Evolutionary conservation across 1,139 yeast species (phyloP), one percentile per base, ranked within the genome.

Genomic region (Blastobotrys capitulatus): DNA sequence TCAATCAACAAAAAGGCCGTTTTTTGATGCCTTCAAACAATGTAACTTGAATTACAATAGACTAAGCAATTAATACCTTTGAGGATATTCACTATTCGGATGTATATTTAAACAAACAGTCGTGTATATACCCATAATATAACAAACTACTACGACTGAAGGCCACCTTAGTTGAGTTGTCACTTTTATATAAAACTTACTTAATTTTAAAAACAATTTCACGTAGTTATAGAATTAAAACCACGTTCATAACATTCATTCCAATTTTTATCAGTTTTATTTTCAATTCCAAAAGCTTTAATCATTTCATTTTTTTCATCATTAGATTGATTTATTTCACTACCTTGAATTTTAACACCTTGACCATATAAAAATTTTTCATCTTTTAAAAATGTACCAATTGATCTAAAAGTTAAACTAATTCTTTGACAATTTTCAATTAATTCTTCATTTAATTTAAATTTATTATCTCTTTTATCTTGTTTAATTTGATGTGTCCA

Each of bases 401-500:
- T 44, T 12, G 10, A 18, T 19, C 47, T 38, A n/a, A 44, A 44
- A 19, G 47, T 44, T 6, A 44, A 6, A 2, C 32, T 19, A 10
- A 44, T 44, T 8, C 47, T 42, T 31, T 29, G 36, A 13, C 34
- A 34, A 6, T 18, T 13, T n/a, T 19, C 22, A 9, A 20, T 38
- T 18, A 42, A 18, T 29, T 42, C 34, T 7, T 20, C 16, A 12
- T 2, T 2, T 1, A 32, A 2, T 29, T 42, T 42, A 5, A 20
- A 13, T 13, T 22, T 9, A 2, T 32, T 18, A 16, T 16, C 18
- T 12, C 42, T 36, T 3, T 20, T n/a, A 29, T 44, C 42, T 38
- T 37, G 47, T n/a, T 42, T 34, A 13, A 44, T 44, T n/a, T 26
- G 31, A 31, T 44, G 47, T n/a, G 42, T 38, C 47, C 47, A 44